A percentile compares a stretch with the other conserved stretches of the same genome.
Conservation (phyloP, 306 rosid genomes). For the Quercus alba region DNA sequence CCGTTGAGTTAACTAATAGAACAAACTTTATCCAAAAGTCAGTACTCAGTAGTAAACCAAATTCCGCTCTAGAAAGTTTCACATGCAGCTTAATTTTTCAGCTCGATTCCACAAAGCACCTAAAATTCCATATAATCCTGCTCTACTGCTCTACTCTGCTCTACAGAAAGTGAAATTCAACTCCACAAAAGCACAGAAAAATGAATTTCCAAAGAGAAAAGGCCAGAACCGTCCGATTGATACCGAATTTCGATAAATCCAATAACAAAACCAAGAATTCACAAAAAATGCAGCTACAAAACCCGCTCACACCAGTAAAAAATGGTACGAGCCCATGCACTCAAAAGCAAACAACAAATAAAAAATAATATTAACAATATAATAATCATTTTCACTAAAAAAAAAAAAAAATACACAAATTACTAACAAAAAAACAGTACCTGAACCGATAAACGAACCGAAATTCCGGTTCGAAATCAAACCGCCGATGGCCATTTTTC, state of each 20-base stretch:
- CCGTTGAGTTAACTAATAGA: background rate
- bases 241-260: background rate
- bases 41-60: no score
- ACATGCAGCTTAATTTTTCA: background rate
- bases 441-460: conserved; percentile 48
- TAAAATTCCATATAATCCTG: background rate
- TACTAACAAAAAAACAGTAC: background rate
- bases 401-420: background rate
- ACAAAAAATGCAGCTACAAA: conserved; percentile 22
- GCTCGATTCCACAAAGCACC: background rate
- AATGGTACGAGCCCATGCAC: background rate
- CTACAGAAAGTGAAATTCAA: background rate
- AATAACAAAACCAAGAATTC: background rate
- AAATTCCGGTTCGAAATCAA: conserved; percentile 67
- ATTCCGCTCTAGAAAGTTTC: no score
- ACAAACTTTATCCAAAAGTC: no score
- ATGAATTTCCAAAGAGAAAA: background rate
- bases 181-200: background rate
- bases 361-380: background rate
- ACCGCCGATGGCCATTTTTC: conserved; percentile 67
- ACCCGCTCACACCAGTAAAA: background rate
- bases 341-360: background rate
- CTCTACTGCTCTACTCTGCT: background rate
- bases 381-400: background rate
- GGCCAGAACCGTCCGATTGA: background rate